A percentile compares a stretch with the other conserved stretches of the same genome.
These are phyloP conservation scores for Peronospora destructor DNA, from an alignment of 352 stramenopile genomes.

Conservation along the genomic window DNA sequence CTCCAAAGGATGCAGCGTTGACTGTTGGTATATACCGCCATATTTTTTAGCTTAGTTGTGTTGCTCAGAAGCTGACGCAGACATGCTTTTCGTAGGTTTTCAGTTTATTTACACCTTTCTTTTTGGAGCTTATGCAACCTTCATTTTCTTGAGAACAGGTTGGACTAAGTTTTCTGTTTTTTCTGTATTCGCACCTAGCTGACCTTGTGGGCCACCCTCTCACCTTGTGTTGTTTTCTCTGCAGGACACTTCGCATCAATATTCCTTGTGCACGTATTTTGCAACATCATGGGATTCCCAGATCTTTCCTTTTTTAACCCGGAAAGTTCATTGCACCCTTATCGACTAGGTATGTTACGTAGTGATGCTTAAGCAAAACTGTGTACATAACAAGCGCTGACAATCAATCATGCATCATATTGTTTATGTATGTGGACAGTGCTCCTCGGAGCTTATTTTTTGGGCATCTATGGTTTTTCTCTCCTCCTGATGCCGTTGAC, in stretches of 20 bases:
- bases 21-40: constrained; percentile 54
- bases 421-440: constrained; percentile 29
- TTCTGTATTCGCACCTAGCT: background rate
- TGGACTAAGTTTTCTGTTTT: constrained; percentile 1
- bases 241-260: constrained; percentile 84
- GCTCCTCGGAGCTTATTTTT: constrained; percentile 73
- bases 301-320: constrained; percentile 80
- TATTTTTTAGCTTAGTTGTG: constrained; percentile 1
- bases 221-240: constrained; percentile 4
- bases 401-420: background rate
- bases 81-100: constrained; percentile 50
- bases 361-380: background rate
- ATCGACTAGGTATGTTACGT: constrained; percentile 52
- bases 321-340: constrained; percentile 65
- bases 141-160: constrained; percentile 89
- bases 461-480: constrained; percentile 78
- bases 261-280: constrained; percentile 89
- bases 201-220: background rate
- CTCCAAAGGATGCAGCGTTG: constrained; percentile 57
- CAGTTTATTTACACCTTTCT: constrained; percentile 94
- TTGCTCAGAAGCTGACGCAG: background rate
- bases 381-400: constrained; percentile 4
- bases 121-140: constrained; percentile 93
- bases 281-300: constrained; percentile 94
- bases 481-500: constrained; percentile 67